Evolutionary conservation across 2,329 filamentous ascomycete genomes (phyloP).

Genomic region (Hortaea sp.): DNA sequence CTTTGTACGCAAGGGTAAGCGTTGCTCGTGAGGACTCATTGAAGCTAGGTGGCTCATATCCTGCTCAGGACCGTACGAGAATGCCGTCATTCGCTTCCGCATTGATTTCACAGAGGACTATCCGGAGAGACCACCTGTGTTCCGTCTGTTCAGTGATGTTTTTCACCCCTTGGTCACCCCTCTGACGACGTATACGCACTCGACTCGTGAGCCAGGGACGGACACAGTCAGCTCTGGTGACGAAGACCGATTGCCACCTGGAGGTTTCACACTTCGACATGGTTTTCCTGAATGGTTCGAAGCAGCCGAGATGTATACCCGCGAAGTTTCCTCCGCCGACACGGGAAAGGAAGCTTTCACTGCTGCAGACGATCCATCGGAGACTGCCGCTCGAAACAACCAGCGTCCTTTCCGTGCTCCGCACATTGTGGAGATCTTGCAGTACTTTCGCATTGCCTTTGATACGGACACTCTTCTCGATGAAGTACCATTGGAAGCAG

Average conservation of each 20-base stretch:
- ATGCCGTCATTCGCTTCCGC: constrained; percentile 79
- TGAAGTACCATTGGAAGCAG: constrained; percentile 65
- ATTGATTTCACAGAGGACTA: constrained; percentile 78
- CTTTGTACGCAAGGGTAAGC: constrained; percentile 73
- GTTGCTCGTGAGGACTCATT: background rate
- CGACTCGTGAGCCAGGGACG: constrained; percentile 62
- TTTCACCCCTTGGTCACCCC: constrained; percentile 92
- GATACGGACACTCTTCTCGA: constrained; percentile 69
- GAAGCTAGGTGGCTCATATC: background rate
- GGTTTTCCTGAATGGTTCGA: constrained; percentile 82
- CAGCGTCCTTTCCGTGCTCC: constrained; percentile 4
- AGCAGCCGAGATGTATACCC: background rate
- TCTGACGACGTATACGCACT: constrained; percentile 88
- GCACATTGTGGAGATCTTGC: constrained; percentile 49
- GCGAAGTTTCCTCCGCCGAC: no score
- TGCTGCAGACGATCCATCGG: background rate
- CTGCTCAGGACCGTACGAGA: constrained; percentile 71
- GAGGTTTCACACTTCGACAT: constrained; percentile 80
- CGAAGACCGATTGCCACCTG: constrained; percentile 72
- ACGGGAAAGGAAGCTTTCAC: background rate
- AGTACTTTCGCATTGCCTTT: constrained; percentile 76
- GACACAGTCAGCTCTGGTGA: constrained; percentile 77
- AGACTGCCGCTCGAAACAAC: background rate
- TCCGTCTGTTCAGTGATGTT: constrained; percentile 85
- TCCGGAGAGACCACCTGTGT: constrained; percentile 66